Base-by-base conservation (phyloP, 1,139 yeast genomes). In the Blastobotrys apis region DNA sequence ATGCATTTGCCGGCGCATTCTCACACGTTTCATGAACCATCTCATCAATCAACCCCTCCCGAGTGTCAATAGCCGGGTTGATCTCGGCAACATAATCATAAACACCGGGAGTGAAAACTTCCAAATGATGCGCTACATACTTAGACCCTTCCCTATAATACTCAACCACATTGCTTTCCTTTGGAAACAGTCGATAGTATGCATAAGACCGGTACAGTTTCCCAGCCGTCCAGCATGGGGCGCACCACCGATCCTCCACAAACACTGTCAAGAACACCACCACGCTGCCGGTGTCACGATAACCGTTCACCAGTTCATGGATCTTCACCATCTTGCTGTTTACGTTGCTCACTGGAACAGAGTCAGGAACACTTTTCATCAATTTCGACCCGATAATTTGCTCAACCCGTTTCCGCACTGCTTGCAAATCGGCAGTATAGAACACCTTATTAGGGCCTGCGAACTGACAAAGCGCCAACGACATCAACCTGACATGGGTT, bases 231-330 rank as follows among this genome's bases (percentile, higher is more conserved):
- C 48, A 49, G 2, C 49, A 47, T 1, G 48, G 43, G 5, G 34
- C 33, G 8, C 21, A 32, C 13, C 13, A 4, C n/a, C 23, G 13
- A n/a, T 21, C 44, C 32, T 49, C 49, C 9, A 17, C 13, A 2
- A 49, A 6, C 3, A 39, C 40, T 4, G 49, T 49, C 23, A 49
- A 26, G 33, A 41, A 47, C 13, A 43, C 25, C 6, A 17, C 36
- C 25, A 44, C 33, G 21, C 21, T 41, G 25, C 45, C 27, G 43
- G 38, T 25, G 22, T 25, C 15, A 6, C 38, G 33, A 27, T 26
- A 42, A 9, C 33, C 40, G 30, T 48, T 48, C 9, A 48, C 21
- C 12, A 50, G 32, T 33, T 50, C 53, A 29, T 48, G 51, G 22
- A 37, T 26, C 15, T 25, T 30, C 6, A 26, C 27, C 13, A 41